phyloP scores from a whole-genome alignment of 306 rosid genomes.

The Mimosa pudica region DNA sequence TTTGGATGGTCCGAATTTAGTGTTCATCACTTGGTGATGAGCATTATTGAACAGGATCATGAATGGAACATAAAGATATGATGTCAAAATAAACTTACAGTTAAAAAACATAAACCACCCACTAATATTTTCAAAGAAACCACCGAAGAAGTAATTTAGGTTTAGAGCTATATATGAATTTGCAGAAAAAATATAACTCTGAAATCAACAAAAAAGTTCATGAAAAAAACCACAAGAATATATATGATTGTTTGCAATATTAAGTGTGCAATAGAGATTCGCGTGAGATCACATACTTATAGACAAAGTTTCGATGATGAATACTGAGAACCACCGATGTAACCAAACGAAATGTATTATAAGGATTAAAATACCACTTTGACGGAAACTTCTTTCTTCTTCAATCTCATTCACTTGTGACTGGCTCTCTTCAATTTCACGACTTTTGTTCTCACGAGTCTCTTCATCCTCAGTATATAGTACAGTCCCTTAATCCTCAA shows the following conservation, averaged over 20 bases:
- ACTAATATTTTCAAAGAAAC: too few species aligned
- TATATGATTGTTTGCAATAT: too few species aligned
- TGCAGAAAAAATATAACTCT: not conserved
- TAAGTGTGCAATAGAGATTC: not conserved
- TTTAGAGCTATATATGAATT: too few species aligned
- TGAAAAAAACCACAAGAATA: not conserved
- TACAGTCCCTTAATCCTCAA: not conserved
- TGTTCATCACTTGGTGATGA: too few species aligned
- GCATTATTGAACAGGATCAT: too few species aligned
- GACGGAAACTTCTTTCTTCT: not conserved
- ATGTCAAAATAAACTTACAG: too few species aligned
- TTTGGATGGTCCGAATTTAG: too few species aligned
- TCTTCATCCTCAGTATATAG: not conserved
- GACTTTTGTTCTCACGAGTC: not conserved
- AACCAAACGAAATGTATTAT: not conserved
- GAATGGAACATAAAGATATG: too few species aligned
- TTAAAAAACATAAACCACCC: too few species aligned
- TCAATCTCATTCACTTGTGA: not conserved
- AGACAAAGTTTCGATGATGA: not conserved
- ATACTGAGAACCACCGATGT: too few species aligned
- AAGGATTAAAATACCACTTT: not conserved
- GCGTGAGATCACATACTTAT: too few species aligned
- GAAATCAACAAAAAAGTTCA: not conserved
- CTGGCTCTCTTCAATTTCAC: not conserved
- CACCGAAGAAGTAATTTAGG: too few species aligned